Evolutionary conservation across 2,329 filamentous ascomycete genomes (phyloP).

Genomic region (Aspergillus sp.): DNA sequence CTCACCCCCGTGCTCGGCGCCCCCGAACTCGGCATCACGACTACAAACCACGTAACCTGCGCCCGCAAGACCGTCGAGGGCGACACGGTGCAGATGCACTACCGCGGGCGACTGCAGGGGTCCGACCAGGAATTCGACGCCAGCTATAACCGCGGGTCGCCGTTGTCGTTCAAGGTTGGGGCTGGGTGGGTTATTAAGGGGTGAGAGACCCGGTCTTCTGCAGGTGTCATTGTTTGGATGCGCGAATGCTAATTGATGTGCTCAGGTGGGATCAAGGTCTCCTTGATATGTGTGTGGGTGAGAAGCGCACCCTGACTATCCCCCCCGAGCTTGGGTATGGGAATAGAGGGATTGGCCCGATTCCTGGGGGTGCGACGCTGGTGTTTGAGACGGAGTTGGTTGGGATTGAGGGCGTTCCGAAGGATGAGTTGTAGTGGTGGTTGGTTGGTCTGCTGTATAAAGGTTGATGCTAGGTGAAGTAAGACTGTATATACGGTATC

Average conservation of each 20-base stretch:
- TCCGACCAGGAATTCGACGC: constrained; percentile 77
- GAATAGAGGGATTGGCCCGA: constrained; percentile 63
- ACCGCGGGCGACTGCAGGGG: constrained; percentile 67
- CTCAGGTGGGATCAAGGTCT: constrained; percentile 80
- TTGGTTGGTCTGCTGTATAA: background rate
- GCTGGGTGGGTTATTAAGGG: constrained; percentile 80
- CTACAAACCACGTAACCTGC: constrained; percentile 65
- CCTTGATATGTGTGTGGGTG: constrained; percentile 88
- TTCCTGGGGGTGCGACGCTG: constrained; percentile 70
- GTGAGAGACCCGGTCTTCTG: constrained; percentile 38
- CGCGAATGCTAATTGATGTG: constrained; percentile 10
- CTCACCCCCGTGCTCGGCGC: constrained; percentile 43
- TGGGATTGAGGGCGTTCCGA: constrained; percentile 63
- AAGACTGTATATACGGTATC: constrained; percentile 3
- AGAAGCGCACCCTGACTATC: constrained; percentile 82
- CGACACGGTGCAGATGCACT: constrained; percentile 79
- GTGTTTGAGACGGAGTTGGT: constrained; percentile 90
- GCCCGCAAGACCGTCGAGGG: constrained; percentile 65
- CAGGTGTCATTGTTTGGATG: background rate
- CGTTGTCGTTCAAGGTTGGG: constrained; percentile 73
- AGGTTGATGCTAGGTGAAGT: background rate
- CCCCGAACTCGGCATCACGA: constrained; percentile 61
- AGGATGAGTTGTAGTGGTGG: constrained; percentile 34
- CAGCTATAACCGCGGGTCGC: constrained; percentile 64
- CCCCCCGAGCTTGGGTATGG: constrained; percentile 84